A percentile compares a stretch with the other conserved stretches of the same genome.
Conservation (phyloP, 1,139 yeast species). For the Debaryomyces coudertii region DNA sequence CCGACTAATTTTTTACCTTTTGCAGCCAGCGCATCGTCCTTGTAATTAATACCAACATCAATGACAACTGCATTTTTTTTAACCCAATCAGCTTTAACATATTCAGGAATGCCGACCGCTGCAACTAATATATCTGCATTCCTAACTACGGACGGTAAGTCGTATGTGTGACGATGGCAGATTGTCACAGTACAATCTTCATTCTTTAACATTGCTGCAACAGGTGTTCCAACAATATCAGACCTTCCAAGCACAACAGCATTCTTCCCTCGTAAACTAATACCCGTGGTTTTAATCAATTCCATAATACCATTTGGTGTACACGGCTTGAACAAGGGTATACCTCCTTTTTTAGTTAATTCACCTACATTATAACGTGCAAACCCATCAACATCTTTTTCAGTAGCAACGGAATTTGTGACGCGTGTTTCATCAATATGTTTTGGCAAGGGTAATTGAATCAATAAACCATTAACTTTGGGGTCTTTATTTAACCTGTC, state of each 20-base stretch:
- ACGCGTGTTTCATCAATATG: constrained; percentile 69
- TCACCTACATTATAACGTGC: constrained; percentile 78
- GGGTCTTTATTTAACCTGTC: constrained; percentile 62
- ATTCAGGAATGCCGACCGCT: constrained; percentile 75
- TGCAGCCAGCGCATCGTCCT: constrained; percentile 63
- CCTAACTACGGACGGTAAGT: constrained; percentile 55
- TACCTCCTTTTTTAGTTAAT: constrained; percentile 72
- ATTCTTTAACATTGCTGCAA: constrained; percentile 69
- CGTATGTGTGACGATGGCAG: constrained; percentile 62
- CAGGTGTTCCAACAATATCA: constrained; percentile 83
- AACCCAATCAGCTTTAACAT: constrained; percentile 72
- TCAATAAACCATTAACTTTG: constrained; percentile 67
- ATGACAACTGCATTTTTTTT: constrained; percentile 70
- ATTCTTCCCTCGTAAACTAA: constrained; percentile 61
- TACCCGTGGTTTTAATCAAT: constrained; percentile 64
- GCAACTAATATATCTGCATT: constrained; percentile 75
- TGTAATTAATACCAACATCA: constrained; percentile 81
- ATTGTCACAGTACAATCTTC: constrained; percentile 77
- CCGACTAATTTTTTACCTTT: constrained; percentile 73
- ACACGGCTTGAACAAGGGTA: constrained; percentile 72
- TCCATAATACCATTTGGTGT: constrained; percentile 80
- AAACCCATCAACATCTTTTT: constrained; percentile 81
- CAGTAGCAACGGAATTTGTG: constrained; percentile 67
- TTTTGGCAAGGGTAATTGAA: constrained; percentile 74
- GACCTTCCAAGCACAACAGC: constrained; percentile 83